Conservation (phyloP, 2,329 filamentous ascomycete species). For the Sclerotinia nivalis region DNA sequence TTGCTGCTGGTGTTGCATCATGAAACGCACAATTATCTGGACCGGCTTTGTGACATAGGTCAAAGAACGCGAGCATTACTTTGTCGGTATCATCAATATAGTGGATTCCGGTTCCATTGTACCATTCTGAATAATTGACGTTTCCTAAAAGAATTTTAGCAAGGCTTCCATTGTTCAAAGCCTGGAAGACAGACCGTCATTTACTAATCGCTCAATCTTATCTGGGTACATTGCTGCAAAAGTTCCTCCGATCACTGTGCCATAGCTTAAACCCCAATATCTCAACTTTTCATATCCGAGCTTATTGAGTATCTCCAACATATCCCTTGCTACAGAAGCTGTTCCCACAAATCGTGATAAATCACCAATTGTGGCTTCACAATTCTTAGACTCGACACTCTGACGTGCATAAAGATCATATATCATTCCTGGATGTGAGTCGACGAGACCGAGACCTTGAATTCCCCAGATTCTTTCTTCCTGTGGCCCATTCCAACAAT, state of each 20-base stretch:
- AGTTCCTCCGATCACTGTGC: constrained; percentile 47
- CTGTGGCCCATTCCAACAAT: constrained; percentile 51
- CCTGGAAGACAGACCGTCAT: constrained; percentile 27
- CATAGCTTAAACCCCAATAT: constrained; percentile 55
- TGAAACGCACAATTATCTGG: background rate
- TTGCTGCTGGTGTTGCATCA: background rate
- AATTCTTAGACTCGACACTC: constrained; percentile 1
- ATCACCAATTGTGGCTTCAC: constrained; percentile 10
- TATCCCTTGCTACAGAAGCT: constrained; percentile 38
- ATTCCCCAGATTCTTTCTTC: constrained; percentile 49
- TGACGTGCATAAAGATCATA: constrained; percentile 49
- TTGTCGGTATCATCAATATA: constrained; percentile 43
- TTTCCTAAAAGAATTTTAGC: constrained; percentile 25
- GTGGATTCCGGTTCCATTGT: constrained; percentile 44
- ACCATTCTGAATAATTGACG: constrained; percentile 37
- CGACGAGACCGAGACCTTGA: constrained; percentile 48
- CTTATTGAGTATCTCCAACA: constrained; percentile 40
- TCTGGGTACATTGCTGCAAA: constrained; percentile 49
- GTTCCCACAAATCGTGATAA: background rate
- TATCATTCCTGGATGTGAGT: constrained; percentile 50
- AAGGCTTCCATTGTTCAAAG: constrained; percentile 45
- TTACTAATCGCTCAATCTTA: constrained; percentile 46
- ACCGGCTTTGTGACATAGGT: background rate
- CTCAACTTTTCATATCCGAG: constrained; percentile 43
- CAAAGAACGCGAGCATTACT: constrained; percentile 3